phyloP scores from a whole-genome alignment of 2,329 filamentous ascomycete species.

The Decorospora gaudefroyi region DNA sequence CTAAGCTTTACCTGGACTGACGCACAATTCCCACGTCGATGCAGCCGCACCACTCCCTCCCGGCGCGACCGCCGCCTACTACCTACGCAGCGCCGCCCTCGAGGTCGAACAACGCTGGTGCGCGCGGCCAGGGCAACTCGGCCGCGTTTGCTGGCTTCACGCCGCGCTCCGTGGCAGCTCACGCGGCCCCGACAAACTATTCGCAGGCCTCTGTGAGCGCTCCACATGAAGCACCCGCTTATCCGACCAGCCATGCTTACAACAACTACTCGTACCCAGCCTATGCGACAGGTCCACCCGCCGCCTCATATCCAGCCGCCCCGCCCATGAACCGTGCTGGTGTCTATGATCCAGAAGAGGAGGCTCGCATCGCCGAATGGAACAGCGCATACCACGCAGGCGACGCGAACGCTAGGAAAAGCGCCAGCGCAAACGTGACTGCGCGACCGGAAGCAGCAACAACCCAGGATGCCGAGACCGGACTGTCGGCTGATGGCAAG shows the following conservation, averaged over 20 bases:
- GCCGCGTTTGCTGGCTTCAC: conserved; percentile 61
- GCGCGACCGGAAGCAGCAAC: conserved; percentile 41
- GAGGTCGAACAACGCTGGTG: conserved; percentile 40
- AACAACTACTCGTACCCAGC: conserved; percentile 73
- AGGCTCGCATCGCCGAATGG: conserved; percentile 92
- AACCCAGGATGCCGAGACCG: conserved; percentile 53
- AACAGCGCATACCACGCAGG: conserved; percentile 84
- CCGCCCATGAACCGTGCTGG: conserved; percentile 37
- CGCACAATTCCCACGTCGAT: conserved; percentile 20
- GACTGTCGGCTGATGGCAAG: conserved; percentile 60
- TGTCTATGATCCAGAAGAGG: conserved; percentile 73
- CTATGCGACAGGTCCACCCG: conserved; percentile 55
- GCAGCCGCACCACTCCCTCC: conserved; percentile 65
- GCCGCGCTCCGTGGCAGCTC: conserved; percentile 59
- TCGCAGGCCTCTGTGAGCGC: conserved; percentile 51
- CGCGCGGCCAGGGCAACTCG: conserved; percentile 32
- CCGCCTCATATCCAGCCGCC: conserved; percentile 28
- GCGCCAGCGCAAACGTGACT: conserved; percentile 49
- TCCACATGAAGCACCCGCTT: conserved; percentile 48
- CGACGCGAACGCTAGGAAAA: conserved; percentile 51
- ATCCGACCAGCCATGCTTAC: conserved; percentile 54
- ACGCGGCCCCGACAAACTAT: conserved; percentile 39
- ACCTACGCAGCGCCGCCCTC: conserved; percentile 65
- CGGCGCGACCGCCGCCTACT: conserved; percentile 73
- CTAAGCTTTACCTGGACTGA: conserved; percentile 24